Percentiles rank a stretch among this genome's conserved stretches.
Conservation (phyloP, 192 early-diverging fungal species). For the Umbelopsis vinacea region DNA sequence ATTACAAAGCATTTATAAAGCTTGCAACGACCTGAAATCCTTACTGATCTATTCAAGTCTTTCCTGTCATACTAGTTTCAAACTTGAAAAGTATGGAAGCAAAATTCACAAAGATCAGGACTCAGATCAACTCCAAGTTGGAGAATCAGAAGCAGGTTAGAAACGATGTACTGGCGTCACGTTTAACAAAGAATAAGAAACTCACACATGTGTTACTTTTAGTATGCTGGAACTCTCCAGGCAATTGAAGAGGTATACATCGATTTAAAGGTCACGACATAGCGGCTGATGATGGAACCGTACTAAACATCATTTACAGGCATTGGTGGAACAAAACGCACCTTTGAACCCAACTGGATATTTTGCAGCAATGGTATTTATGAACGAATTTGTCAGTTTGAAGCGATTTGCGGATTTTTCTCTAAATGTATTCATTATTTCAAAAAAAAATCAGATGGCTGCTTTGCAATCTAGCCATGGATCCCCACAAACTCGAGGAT, state of each 20-base stretch:
- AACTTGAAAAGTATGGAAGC: constrained; percentile 47
- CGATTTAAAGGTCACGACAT: neutral
- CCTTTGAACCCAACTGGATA: constrained; percentile 79
- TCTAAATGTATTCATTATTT: too few relatives aligned
- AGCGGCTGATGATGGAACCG: neutral
- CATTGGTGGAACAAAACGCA: constrained; percentile 77
- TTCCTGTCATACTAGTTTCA: constrained; percentile 1
- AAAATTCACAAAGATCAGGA: constrained; percentile 64
- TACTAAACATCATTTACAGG: constrained; percentile 56
- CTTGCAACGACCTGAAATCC: neutral
- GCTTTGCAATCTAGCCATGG: constrained; percentile 47
- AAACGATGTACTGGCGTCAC: neutral
- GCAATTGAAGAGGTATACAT: constrained; percentile 67
- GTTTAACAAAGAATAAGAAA: neutral
- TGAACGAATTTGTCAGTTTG: neutral
- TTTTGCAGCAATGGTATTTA: constrained; percentile 81
- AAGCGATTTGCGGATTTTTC: neutral
- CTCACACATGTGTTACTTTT: neutral
- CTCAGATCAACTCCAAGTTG: constrained; percentile 76
- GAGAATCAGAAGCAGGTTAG: constrained; percentile 80
- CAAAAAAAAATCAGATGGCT: too few relatives aligned
- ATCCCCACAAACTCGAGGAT: constrained; percentile 48
- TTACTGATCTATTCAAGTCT: neutral
- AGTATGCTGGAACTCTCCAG: constrained; percentile 67
- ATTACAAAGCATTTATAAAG: neutral